Percentiles rank a stretch among this genome's conserved stretches.
phyloP scores from a whole-genome alignment of 306 rosid genomes.

The Myrica gale region DNA sequence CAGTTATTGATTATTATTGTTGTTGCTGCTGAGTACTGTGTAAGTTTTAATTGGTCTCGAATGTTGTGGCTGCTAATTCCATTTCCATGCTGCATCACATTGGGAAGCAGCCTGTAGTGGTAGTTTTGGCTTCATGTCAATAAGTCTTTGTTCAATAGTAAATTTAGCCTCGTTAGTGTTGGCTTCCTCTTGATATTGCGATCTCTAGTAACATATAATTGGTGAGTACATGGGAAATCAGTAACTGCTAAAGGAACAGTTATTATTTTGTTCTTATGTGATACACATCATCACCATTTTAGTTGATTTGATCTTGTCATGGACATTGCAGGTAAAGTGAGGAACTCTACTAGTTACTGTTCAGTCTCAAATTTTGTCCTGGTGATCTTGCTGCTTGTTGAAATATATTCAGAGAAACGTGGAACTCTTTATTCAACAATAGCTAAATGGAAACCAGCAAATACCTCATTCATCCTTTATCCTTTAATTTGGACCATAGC shows the following conservation, averaged over 20 bases:
- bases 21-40: neutral
- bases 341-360: neutral
- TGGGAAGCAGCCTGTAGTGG: too few species aligned
- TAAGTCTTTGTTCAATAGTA: neutral
- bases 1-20: too few species aligned
- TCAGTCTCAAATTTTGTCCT: neutral
- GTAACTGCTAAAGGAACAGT: neutral
- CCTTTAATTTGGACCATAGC: neutral
- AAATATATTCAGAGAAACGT: neutral
- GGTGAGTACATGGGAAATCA: neutral
- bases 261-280: neutral
- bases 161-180: neutral
- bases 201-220: neutral
- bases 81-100: neutral
- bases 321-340: neutral
- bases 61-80: neutral
- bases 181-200: neutral
- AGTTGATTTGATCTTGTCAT: neutral
- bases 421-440: neutral
- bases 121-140: too few species aligned
- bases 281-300: neutral
- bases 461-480: neutral
- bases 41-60: neutral
- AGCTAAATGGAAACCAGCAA: neutral
- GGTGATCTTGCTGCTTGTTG: slow-evolving; percentile 2